A percentile compares a stretch with the other conserved stretches of the same genome.
Conservation (phyloP, 2,329 filamentous ascomycete species). For the Alternaria hordeiaustralica region DNA sequence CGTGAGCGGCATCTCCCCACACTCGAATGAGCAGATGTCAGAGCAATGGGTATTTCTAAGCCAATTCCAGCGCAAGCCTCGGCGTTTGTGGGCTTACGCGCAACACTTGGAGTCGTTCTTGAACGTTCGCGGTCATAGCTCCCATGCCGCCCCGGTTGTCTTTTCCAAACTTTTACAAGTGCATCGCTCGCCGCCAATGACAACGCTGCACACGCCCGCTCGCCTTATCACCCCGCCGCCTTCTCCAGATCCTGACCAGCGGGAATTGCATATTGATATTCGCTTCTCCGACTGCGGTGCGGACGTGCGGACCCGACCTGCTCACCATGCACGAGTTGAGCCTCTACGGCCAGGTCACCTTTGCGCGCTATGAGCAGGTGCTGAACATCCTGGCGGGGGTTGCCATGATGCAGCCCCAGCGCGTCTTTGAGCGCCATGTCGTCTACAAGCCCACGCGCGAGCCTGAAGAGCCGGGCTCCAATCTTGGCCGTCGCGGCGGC, state of each 20-base stretch:
- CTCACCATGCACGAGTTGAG: constrained; percentile 66
- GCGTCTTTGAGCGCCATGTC: constrained; percentile 61
- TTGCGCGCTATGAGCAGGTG: constrained; percentile 64
- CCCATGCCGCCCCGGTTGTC: constrained; percentile 18
- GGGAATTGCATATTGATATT: constrained; percentile 36
- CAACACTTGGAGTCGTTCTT: constrained; percentile 20
- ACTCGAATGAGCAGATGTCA: constrained; percentile 28
- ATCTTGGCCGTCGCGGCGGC: constrained; percentile 43
- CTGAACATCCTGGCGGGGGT: constrained; percentile 67
- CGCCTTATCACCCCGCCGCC: constrained; percentile 39
- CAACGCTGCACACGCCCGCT: constrained; percentile 14
- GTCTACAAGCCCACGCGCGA: constrained; percentile 64
- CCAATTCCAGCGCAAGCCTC: constrained; percentile 13
- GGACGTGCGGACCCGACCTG: constrained; percentile 20
- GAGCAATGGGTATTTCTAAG: constrained; percentile 19
- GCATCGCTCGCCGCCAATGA: constrained; percentile 30
- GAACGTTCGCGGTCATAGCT: constrained; percentile 28
- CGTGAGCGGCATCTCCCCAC: constrained; percentile 23
- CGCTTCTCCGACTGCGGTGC: constrained; percentile 17
- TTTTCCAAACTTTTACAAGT: constrained; percentile 21
- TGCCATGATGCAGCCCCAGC: constrained; percentile 66
- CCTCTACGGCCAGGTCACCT: constrained; percentile 65
- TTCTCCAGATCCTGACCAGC: constrained; percentile 27
- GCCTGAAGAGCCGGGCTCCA: constrained; percentile 48
- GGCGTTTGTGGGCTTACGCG: constrained; percentile 23